These are phyloP conservation scores for Mangifera indica DNA, from an alignment of 345 rosid species.

Conservation along the genomic window DNA sequence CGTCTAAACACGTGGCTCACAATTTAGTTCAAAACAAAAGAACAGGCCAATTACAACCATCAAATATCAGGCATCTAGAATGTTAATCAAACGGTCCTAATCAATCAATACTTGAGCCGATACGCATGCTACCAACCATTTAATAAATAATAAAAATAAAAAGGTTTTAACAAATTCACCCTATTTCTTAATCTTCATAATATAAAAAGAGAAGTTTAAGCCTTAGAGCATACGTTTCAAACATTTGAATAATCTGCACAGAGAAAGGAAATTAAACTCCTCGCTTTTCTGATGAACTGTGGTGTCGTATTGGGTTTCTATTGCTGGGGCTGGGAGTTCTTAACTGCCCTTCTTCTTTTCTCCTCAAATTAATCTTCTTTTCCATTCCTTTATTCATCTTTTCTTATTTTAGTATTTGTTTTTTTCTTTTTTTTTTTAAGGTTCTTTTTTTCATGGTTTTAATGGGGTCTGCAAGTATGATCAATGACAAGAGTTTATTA, in stretches of 20 bases:
- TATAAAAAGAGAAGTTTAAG: conserved; percentile 18
- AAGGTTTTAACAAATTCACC: no score
- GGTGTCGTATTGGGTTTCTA: conserved; percentile 75
- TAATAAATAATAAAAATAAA: no score
- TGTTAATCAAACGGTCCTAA: neutral
- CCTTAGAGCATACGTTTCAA: conserved; percentile 42
- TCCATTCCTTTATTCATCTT: no score
- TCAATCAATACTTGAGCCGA: neutral
- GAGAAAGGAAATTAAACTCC: conserved; percentile 1
- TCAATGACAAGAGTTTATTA: conserved; percentile 28
- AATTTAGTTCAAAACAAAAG: no score
- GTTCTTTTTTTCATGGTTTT: neutral
- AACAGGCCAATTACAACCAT: neutral
- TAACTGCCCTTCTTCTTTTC: conserved; percentile 63
- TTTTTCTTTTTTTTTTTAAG: neutral
- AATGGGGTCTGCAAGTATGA: conserved; percentile 14
- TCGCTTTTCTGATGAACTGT: conserved; percentile 64
- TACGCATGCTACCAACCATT: neutral
- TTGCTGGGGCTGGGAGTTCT: conserved; percentile 71
- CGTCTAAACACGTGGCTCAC: neutral
- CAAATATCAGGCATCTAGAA: neutral
- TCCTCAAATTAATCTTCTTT: conserved; percentile 1
- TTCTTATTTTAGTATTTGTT: neutral
- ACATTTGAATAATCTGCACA: conserved; percentile 17
- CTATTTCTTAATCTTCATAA: neutral